Evolutionary conservation across 1,284 basidiomycete genomes (phyloP).

Genomic region (Wolfiporia cocos): DNA sequence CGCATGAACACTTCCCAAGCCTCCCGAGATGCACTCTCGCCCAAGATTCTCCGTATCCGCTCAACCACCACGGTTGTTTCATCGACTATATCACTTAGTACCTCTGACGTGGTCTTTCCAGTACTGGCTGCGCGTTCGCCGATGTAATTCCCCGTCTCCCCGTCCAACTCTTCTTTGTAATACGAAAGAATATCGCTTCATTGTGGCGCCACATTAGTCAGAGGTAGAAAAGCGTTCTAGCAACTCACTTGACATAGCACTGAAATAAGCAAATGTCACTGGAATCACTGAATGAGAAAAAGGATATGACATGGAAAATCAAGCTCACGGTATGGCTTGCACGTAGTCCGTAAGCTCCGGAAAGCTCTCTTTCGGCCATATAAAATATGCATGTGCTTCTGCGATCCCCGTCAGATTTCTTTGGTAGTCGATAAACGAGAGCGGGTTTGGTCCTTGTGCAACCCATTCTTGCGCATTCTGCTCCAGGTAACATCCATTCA

Average conservation of each 20-base stretch:
- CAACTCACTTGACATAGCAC: slow-evolving; percentile 5
- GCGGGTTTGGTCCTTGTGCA: no score
- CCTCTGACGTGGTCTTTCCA: slow-evolving; percentile 5
- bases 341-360: slow-evolving; percentile 3
- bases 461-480: no score
- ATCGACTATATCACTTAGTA: slow-evolving; percentile 18
- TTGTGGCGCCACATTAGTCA: neutral
- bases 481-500: slow-evolving; percentile 12
- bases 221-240: slow-evolving; percentile 25
- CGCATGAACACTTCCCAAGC: slow-evolving; percentile 13
- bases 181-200: slow-evolving; percentile 16
- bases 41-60: slow-evolving; percentile 6
- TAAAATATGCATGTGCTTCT: slow-evolving; percentile 6
- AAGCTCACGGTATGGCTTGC: slow-evolving; percentile 5
- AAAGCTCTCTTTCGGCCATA: slow-evolving; percentile 7
- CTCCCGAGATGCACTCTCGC: slow-evolving; percentile 6
- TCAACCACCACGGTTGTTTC: slow-evolving; percentile 17
- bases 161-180: slow-evolving; percentile 15
- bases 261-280: slow-evolving; percentile 3
- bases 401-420: neutral
- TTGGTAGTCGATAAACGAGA: slow-evolving; percentile 5
- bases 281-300: neutral
- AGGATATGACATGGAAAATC: neutral
- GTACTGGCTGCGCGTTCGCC: slow-evolving; percentile 7
- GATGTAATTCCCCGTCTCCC: slow-evolving; percentile 13